Conservation (phyloP, 495 filamentous ascomycete species). For the Aspergillus campestris region DNA sequence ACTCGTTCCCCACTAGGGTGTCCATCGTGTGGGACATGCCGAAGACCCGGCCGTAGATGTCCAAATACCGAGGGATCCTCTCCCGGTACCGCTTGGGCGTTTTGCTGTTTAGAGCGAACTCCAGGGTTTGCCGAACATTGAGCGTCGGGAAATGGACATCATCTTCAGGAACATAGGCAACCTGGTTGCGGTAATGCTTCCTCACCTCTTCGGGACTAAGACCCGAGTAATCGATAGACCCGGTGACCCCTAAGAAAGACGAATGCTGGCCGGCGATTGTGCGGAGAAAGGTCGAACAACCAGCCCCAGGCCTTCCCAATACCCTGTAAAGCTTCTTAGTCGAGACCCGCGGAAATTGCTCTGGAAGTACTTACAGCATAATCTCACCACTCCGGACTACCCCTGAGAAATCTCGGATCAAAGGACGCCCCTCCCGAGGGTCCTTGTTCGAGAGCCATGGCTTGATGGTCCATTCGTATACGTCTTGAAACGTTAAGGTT, state of each 20-base stretch:
- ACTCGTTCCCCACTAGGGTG: conserved; percentile 76
- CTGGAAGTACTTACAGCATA: conserved; percentile 41
- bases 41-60: conserved; percentile 71
- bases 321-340: conserved; percentile 32
- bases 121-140: conserved; percentile 74
- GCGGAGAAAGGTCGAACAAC: conserved; percentile 84
- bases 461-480: conserved; percentile 33
- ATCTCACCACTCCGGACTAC: conserved; percentile 65
- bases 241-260: conserved; percentile 69
- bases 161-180: conserved; percentile 76
- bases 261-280: conserved; percentile 70
- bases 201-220: conserved; percentile 52
- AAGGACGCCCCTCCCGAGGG: conserved; percentile 21
- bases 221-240: conserved; percentile 71
- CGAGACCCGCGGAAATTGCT: too few species aligned
- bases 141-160: conserved; percentile 76
- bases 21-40: conserved; percentile 75
- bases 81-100: conserved; percentile 62
- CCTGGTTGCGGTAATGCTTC: conserved; percentile 65
- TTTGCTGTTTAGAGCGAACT: conserved; percentile 73
- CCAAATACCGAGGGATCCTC: conserved; percentile 55
- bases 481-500: conserved; percentile 26
- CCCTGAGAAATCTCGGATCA: conserved; percentile 54
- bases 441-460: conserved; percentile 24
- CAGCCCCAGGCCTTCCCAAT: conserved; percentile 73